Conservation (phyloP, 2,329 filamentous ascomycete species). For the Bipolaris victoriae region DNA sequence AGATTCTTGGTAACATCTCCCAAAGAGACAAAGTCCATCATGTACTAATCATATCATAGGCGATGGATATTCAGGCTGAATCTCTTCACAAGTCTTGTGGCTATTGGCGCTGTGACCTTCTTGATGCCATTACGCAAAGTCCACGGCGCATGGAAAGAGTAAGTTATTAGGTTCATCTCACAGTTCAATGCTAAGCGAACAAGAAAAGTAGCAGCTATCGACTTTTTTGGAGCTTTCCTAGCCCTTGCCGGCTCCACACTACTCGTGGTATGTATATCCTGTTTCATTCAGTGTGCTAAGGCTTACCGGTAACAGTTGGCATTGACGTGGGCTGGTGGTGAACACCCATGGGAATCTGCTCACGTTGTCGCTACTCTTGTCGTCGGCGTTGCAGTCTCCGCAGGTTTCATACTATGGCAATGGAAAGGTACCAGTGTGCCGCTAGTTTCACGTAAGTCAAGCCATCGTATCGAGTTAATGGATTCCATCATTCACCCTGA, state of each 20-base stretch:
- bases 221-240: conserved; percentile 63
- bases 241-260: conserved; percentile 61
- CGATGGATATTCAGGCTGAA: conserved; percentile 48
- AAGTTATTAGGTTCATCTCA: conserved; percentile 19
- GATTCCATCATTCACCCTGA: too few relatives aligned
- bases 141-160: conserved; percentile 59
- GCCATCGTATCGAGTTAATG: background rate
- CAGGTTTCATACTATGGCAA: conserved; percentile 61
- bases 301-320: conserved; percentile 21
- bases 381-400: conserved; percentile 56
- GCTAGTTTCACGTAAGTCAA: conserved; percentile 60
- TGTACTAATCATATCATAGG: conserved; percentile 7
- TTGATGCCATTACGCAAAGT: conserved; percentile 52
- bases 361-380: conserved; percentile 60
- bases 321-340: conserved; percentile 65
- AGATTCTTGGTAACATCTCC: conserved; percentile 22
- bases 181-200: conserved; percentile 1
- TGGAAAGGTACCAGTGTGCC: conserved; percentile 64
- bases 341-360: conserved; percentile 61
- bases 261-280: conserved; percentile 56
- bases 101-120: conserved; percentile 25
- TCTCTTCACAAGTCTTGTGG: conserved; percentile 27
- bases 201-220: conserved; percentile 54
- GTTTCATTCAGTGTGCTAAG: background rate
- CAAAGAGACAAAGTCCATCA: too few relatives aligned